Base-by-base conservation (phyloP, 169 alveolate species). In the Plasmodium cynomolgi region DNA sequence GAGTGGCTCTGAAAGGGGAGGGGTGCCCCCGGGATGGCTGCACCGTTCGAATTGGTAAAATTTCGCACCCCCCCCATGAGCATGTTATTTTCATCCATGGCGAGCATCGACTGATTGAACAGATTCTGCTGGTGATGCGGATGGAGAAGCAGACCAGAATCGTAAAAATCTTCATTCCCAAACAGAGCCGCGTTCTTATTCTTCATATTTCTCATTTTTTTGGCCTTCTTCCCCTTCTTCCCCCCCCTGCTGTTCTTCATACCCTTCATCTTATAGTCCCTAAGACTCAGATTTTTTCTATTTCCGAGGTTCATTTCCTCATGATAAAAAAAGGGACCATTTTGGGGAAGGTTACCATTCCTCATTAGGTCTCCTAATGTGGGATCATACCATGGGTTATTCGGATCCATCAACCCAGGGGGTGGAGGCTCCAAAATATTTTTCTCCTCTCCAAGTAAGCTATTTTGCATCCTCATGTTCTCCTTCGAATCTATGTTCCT, bases 201-300 rank as follows among this genome's bases (percentile, higher is more conserved):
- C 13, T 68, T 31, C 84, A 77, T 77, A 8, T 77, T 77, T 11
- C 84, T 41, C 58, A 37, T 37, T 33, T 41, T 41, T 34, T 31
- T 77, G 4, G 11, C 26, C 84, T 77, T 41, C 44, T n/a, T 77
- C 7, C 23, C n/a, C 33, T 31, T 77, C 20, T 77, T 41, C 8
- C 58, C 58, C 3, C 44, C 34, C 44, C 44, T 41, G 1, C 82
- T 33, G 33, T 73, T 84, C 17, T 72, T 84, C 73, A 15, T 84
- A 9, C 75, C 75, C 34, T 84, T 84, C 92, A 84, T 84, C 17
- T 72, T 72, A 33, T 71, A 71, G 31, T 84, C 92, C 20, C 77
- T 71, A 71, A 74, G 79, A 23, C 68, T 84, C 37, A 34, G 8
- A 72, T 72, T 72, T 71, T 71, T 72, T 17, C 39, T 84, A 39